Percentiles rank a stretch among this genome's conserved stretches.
phyloP scores from a whole-genome alignment of 1,284 basidiomycete species.

The Apiotrichum mycotoxinovorans region DNA sequence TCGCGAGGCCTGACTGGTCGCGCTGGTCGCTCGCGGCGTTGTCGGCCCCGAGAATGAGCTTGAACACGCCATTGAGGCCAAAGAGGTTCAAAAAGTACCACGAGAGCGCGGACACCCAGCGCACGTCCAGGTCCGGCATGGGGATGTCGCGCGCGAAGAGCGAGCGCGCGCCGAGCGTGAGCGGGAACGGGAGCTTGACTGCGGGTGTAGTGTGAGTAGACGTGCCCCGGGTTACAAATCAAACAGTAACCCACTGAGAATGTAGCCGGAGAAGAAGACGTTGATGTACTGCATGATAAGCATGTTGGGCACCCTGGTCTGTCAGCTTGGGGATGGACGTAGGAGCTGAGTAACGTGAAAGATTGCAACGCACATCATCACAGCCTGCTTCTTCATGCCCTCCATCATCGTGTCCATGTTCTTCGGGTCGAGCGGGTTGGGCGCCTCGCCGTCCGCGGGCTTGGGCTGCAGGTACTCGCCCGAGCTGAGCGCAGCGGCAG shows the following conservation, averaged over 20 bases:
- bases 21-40: slow-evolving; percentile 77
- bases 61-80: slow-evolving; percentile 91
- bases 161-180: slow-evolving; percentile 96
- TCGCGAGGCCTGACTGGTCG: slow-evolving; percentile 66
- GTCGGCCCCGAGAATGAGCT: slow-evolving; percentile 83
- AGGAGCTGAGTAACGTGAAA: neutral
- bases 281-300: slow-evolving; percentile 99
- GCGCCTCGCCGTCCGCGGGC: slow-evolving; percentile 55
- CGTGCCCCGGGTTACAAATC: neutral
- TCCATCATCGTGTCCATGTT: slow-evolving; percentile 99
- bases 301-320: slow-evolving; percentile 80
- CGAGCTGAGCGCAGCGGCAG: slow-evolving; percentile 65
- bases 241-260: slow-evolving; percentile 73
- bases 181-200: slow-evolving; percentile 96
- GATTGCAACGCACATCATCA: slow-evolving; percentile 58
- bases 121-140: slow-evolving; percentile 93
- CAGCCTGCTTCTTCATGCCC: slow-evolving; percentile 98
- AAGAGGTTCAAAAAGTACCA: slow-evolving; percentile 99
- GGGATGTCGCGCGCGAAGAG: slow-evolving; percentile 96
- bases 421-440: slow-evolving; percentile 72
- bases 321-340: slow-evolving; percentile 5
- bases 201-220: slow-evolving; percentile 7
- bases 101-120: slow-evolving; percentile 96
- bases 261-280: slow-evolving; percentile 98
- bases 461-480: slow-evolving; percentile 81